Conservation (phyloP, 139 green algal species). For the Pleodorina starrii region DNA sequence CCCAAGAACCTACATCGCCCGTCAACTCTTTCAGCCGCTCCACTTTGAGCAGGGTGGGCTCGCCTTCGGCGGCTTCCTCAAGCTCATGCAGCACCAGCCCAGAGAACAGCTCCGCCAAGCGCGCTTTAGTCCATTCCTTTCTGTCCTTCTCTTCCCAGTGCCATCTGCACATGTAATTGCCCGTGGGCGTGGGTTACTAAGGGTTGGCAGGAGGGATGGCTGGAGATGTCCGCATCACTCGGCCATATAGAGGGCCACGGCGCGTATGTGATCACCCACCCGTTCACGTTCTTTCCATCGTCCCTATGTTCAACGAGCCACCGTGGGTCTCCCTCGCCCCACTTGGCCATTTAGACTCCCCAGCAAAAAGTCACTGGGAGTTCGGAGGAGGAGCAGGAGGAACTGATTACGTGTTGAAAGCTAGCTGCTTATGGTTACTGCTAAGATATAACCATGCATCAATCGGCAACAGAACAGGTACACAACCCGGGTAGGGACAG, state of each 20-base stretch:
- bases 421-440: too few relatives aligned
- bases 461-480: too few relatives aligned
- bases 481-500: too few relatives aligned
- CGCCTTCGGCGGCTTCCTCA: slow-evolving; percentile 20
- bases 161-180: slow-evolving; percentile 49
- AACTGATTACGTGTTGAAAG: too few relatives aligned
- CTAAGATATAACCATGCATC: too few relatives aligned
- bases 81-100: slow-evolving; percentile 31
- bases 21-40: slow-evolving; percentile 66
- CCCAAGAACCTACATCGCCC: slow-evolving; percentile 78
- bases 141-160: slow-evolving; percentile 80
- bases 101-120: slow-evolving; percentile 73
- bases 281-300: slow-evolving; percentile 69
- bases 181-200: too few relatives aligned
- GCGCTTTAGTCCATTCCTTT: slow-evolving; percentile 70
- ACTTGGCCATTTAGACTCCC: slow-evolving; percentile 81
- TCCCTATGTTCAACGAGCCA: slow-evolving; percentile 68
- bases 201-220: too few relatives aligned
- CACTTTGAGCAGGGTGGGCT: slow-evolving; percentile 57
- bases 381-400: too few relatives aligned
- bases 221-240: background rate
- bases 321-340: slow-evolving; percentile 73
- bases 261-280: background rate
- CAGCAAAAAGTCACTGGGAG: background rate
- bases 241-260: too few relatives aligned